Conservation (phyloP, 495 filamentous ascomycete genomes). For the Podospora anserina region DNA sequence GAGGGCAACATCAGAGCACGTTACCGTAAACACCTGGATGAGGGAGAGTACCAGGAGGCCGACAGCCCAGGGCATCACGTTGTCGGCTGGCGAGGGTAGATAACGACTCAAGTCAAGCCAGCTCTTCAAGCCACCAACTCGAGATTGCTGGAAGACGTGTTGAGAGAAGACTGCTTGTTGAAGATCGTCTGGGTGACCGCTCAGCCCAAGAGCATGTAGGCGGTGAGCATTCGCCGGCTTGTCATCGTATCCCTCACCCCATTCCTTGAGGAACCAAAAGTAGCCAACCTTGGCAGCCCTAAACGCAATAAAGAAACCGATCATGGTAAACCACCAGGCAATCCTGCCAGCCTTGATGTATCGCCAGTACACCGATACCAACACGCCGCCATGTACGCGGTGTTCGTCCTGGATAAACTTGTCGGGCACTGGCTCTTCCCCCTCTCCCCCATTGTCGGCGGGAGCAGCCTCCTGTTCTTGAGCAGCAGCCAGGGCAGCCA, state of each 20-base stretch:
- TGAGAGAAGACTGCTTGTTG: conserved; percentile 7
- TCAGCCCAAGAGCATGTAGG: neutral
- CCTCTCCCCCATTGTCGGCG: conserved; percentile 24
- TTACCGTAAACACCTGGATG: conserved; percentile 52
- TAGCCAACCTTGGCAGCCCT: conserved; percentile 59
- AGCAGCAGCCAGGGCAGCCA: conserved; percentile 16
- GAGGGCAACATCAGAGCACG: conserved; percentile 58
- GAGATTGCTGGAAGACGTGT: conserved; percentile 1
- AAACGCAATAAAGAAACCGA: conserved; percentile 56
- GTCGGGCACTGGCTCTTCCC: conserved; percentile 52
- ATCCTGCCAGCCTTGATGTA: conserved; percentile 76
- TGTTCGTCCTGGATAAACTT: conserved; percentile 83
- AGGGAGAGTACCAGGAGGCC: conserved; percentile 61
- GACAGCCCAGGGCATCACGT: conserved; percentile 71
- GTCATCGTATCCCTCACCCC: conserved; percentile 70
- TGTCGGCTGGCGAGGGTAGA: conserved; percentile 61
- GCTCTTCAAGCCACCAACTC: conserved; percentile 17
- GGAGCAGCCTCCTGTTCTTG: neutral
- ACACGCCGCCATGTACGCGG: conserved; percentile 70
- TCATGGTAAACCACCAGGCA: conserved; percentile 63
- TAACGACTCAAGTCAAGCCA: conserved; percentile 43
- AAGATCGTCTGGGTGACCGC: neutral
- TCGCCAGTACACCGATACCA: conserved; percentile 72
- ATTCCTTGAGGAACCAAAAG: conserved; percentile 79
- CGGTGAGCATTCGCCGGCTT: neutral